Conservation (phyloP, 768 basidiomycete species). For the Tylopilus subfusipes region DNA sequence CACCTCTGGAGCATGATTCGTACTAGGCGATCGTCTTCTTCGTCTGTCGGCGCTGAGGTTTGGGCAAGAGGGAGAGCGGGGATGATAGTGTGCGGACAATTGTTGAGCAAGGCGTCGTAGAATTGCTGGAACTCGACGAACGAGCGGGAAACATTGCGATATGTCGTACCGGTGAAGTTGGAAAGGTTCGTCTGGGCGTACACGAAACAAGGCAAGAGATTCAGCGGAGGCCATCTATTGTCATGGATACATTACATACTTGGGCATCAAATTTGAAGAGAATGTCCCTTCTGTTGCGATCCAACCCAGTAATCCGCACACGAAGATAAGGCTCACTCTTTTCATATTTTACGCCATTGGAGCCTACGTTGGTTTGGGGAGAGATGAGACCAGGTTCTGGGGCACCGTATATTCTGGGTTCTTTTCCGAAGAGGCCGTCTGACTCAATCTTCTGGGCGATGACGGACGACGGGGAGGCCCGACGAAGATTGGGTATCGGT, state of each 20-base stretch:
- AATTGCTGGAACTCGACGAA: conserved; percentile 94
- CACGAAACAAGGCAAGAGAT: not conserved
- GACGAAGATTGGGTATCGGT: conserved; percentile 68
- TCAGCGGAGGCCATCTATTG: not conserved
- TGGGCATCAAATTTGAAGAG: conserved; percentile 94
- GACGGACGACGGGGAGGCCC: conserved; percentile 49
- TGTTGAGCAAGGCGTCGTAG: conserved; percentile 84
- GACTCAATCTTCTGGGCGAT: conserved; percentile 50
- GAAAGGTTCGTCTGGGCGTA: conserved; percentile 79
- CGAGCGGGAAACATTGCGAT: conserved; percentile 92
- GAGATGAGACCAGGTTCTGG: conserved; percentile 82
- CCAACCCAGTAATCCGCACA: conserved; percentile 85
- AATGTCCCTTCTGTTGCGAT: conserved; percentile 93
- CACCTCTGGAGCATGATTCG: conserved; percentile 94
- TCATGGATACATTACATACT: conserved; percentile 41
- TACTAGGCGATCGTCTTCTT: conserved; percentile 96
- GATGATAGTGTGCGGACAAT: conserved; percentile 93
- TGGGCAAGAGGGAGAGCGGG: conserved; percentile 95
- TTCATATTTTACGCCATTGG: conserved; percentile 72
- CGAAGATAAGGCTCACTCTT: conserved; percentile 80
- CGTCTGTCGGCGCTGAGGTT: conserved; percentile 95
- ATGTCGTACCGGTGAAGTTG: conserved; percentile 84
- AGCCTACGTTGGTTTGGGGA: conserved; percentile 57
- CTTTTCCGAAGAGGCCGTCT: conserved; percentile 66
- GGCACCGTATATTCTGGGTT: conserved; percentile 84